These are phyloP conservation scores for Raphanus sativus DNA, from an alignment of 345 rosid genomes.

Conservation along the genomic window DNA sequence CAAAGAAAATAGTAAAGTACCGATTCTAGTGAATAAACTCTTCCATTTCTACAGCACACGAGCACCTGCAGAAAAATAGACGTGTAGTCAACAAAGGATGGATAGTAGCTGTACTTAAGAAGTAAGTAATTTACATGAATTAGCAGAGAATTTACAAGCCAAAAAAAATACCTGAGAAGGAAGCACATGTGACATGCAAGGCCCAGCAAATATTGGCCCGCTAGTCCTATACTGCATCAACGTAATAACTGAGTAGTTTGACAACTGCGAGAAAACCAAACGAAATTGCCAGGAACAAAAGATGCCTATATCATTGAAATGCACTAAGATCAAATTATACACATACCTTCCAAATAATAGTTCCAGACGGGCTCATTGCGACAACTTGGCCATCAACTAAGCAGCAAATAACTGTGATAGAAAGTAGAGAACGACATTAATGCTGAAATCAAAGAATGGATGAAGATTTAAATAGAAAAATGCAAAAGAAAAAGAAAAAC, in stretches of 20 bases:
- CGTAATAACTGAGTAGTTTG: conserved; percentile 2
- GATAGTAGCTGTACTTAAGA: background rate
- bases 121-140: conserved; percentile 17
- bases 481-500: background rate
- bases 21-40: conserved; percentile 65
- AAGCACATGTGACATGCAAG: conserved; percentile 63
- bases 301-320: conserved; percentile 11
- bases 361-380: conserved; percentile 58
- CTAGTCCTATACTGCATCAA: conserved; percentile 59
- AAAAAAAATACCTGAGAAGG: conserved; percentile 70
- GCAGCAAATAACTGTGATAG: conserved; percentile 78
- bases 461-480: background rate
- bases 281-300: conserved; percentile 26
- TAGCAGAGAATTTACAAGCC: background rate
- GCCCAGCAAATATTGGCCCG: conserved; percentile 92
- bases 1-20: conserved; percentile 41
- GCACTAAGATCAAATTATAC: too few relatives aligned
- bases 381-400: conserved; percentile 82
- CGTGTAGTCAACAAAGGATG: background rate
- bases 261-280: conserved; percentile 16
- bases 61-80: conserved; percentile 55
- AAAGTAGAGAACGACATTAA: conserved; percentile 9
- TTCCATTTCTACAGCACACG: conserved; percentile 84
- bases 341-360: conserved; percentile 75
- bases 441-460: background rate